Evolutionary conservation across 495 filamentous ascomycete species (phyloP).

Genomic region (Cryomyces minteri): DNA sequence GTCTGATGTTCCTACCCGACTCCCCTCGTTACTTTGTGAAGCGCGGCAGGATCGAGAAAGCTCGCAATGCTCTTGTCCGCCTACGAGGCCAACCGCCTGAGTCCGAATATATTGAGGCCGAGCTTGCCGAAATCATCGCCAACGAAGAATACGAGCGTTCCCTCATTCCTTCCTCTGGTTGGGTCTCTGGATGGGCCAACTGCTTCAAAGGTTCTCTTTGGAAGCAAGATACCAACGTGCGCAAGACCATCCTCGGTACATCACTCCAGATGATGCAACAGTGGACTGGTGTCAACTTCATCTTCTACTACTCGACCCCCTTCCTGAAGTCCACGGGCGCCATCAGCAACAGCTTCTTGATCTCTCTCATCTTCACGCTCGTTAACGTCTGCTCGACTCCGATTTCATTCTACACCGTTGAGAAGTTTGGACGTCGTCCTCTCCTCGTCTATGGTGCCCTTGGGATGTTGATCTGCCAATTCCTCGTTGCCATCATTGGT

Average conservation of each 20-base stretch:
- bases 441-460: slow-evolving; percentile 53
- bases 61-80: slow-evolving; percentile 28
- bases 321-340: slow-evolving; percentile 55
- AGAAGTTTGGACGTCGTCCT: slow-evolving; percentile 51
- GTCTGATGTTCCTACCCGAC: slow-evolving; percentile 38
- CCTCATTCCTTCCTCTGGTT: slow-evolving; percentile 20
- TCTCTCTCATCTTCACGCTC: slow-evolving; percentile 50
- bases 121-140: slow-evolving; percentile 53
- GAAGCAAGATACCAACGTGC: slow-evolving; percentile 37
- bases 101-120: slow-evolving; percentile 44
- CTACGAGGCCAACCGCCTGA: slow-evolving; percentile 34
- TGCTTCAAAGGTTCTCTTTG: slow-evolving; percentile 51
- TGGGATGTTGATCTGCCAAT: slow-evolving; percentile 50
- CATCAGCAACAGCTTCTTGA: slow-evolving; percentile 59
- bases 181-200: slow-evolving; percentile 27
- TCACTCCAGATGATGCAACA: slow-evolving; percentile 64
- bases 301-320: slow-evolving; percentile 68
- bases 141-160: slow-evolving; percentile 44
- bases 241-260: slow-evolving; percentile 59
- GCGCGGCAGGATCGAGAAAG: slow-evolving; percentile 23
- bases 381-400: slow-evolving; percentile 49
- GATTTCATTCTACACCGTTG: slow-evolving; percentile 52
- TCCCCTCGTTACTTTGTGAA: slow-evolving; percentile 22
- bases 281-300: slow-evolving; percentile 75
- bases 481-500: slow-evolving; percentile 39